These are phyloP conservation scores for barrel medic (Medicago truncatula) DNA, from an alignment of 306 rosid genomes.

Conservation along the genomic window DNA sequence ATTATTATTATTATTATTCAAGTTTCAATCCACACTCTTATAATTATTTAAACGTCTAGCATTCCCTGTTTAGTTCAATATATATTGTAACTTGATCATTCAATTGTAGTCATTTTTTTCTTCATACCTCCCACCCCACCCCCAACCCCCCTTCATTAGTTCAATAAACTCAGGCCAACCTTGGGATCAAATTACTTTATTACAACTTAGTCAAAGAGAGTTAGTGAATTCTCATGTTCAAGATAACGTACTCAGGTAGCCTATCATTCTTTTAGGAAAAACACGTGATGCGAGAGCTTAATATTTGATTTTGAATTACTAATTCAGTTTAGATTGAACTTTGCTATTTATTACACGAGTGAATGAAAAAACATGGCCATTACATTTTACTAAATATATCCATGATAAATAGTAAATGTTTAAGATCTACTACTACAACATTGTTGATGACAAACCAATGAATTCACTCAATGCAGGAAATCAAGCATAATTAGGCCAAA, in stretches of 20 bases:
- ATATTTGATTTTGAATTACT: conserved; percentile 9
- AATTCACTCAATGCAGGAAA: conserved; percentile 29
- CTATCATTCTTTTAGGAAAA: conserved; percentile 18
- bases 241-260: conserved; percentile 35
- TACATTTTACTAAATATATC: conserved; percentile 13
- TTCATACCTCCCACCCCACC: background rate
- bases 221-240: conserved; percentile 9
- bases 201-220: background rate
- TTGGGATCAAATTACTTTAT: conserved; percentile 13
- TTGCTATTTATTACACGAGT: background rate
- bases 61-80: background rate
- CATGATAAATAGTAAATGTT: conserved; percentile 17
- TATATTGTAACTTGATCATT: conserved; percentile 25
- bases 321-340: conserved; percentile 9
- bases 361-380: conserved; percentile 17
- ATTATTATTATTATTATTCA: background rate
- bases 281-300: conserved; percentile 23
- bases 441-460: conserved; percentile 28
- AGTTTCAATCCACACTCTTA: background rate
- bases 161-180: conserved; percentile 7
- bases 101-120: conserved; percentile 16
- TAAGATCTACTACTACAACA: conserved; percentile 14
- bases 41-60: background rate
- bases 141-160: conserved; percentile 5
- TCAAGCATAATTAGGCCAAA: conserved; percentile 43